Percentiles rank a stretch among this genome's conserved stretches.
These are phyloP conservation scores for Blumeriella jaapii DNA, from an alignment of 2,329 filamentous ascomycete genomes.

Conservation along the genomic window DNA sequence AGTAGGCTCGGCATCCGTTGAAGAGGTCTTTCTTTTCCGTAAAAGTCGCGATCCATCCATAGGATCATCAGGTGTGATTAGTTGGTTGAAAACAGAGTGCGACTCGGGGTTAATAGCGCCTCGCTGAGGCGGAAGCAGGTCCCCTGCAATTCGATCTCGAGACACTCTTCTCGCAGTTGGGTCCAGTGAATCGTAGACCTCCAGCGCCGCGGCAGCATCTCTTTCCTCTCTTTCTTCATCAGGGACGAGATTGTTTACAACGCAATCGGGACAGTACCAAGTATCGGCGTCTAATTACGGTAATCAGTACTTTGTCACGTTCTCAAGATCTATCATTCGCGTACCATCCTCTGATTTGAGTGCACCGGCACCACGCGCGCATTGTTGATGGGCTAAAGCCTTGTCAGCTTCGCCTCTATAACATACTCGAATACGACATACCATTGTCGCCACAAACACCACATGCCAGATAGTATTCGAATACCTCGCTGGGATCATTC, in stretches of 20 bases:
- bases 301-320: conserved; percentile 8
- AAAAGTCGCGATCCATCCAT: conserved; percentile 67
- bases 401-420: conserved; percentile 30
- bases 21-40: conserved; percentile 75
- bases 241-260: conserved; percentile 36
- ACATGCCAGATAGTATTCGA: conserved; percentile 69
- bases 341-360: conserved; percentile 53
- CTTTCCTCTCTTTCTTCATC: conserved; percentile 19
- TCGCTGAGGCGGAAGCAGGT: conserved; percentile 58
- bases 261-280: conserved; percentile 49
- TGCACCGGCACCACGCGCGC: conserved; percentile 61
- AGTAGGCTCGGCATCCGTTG: conserved; percentile 43
- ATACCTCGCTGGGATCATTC: conserved; percentile 70
- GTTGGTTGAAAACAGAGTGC: conserved; percentile 65
- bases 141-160: conserved; percentile 55
- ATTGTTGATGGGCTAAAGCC: conserved; percentile 75
- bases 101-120: conserved; percentile 55
- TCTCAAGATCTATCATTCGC: conserved; percentile 20
- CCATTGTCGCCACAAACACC: conserved; percentile 69
- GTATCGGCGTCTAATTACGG: conserved; percentile 36
- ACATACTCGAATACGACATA: conserved; percentile 37
- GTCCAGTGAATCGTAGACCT: conserved; percentile 21
- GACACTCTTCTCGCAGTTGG: conserved; percentile 39
- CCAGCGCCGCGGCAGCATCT: background rate
- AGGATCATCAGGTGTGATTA: conserved; percentile 60